A percentile compares a stretch with the other conserved stretches of the same genome.
These are phyloP conservation scores for Lasiodiplodia sp. DNA, from an alignment of 2,329 filamentous ascomycete genomes.

Conservation along the genomic window DNA sequence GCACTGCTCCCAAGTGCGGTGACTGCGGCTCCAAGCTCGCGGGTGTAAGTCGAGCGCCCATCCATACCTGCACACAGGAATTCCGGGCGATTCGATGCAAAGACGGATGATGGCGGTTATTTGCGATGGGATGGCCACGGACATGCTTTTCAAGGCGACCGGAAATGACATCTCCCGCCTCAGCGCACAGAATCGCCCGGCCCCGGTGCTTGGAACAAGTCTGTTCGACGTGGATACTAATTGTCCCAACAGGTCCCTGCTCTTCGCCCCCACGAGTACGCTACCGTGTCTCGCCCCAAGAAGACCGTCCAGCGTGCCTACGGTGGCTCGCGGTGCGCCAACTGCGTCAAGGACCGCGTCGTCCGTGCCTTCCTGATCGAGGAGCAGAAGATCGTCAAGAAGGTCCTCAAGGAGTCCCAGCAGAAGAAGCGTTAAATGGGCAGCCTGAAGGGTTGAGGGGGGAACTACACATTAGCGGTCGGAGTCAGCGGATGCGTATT, in stretches of 20 bases:
- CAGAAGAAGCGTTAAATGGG: conserved; percentile 68
- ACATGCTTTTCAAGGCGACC: neutral
- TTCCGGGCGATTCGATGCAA: neutral
- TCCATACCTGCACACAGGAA: neutral
- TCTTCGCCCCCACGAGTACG: conserved; percentile 97
- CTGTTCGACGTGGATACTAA: conserved; percentile 13
- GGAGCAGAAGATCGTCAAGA: conserved; percentile 99
- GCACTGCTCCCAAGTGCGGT: conserved; percentile 91
- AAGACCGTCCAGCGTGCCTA: conserved; percentile 99
- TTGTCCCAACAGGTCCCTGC: conserved; percentile 77
- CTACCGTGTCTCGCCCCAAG: conserved; percentile 96
- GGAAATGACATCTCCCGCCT: neutral
- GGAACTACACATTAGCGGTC: conserved; percentile 29
- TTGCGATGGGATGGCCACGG: neutral
- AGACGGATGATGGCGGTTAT: neutral
- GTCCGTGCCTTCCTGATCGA: conserved; percentile 99
- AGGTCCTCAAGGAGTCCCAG: conserved; percentile 98
- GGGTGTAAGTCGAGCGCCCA: conserved; percentile 75
- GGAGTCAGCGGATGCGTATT: conserved; percentile 31
- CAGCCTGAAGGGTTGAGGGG: conserved; percentile 18
- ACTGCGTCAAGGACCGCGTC: conserved; percentile 97
- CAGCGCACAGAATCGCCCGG: conserved; percentile 2
- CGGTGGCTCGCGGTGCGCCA: conserved; percentile 96
- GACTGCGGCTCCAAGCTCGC: conserved; percentile 96
- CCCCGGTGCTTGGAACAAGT: neutral